Evolutionary conservation across 169 alveolate genomes (phyloP).

Genomic region (Plasmodium inui): DNA sequence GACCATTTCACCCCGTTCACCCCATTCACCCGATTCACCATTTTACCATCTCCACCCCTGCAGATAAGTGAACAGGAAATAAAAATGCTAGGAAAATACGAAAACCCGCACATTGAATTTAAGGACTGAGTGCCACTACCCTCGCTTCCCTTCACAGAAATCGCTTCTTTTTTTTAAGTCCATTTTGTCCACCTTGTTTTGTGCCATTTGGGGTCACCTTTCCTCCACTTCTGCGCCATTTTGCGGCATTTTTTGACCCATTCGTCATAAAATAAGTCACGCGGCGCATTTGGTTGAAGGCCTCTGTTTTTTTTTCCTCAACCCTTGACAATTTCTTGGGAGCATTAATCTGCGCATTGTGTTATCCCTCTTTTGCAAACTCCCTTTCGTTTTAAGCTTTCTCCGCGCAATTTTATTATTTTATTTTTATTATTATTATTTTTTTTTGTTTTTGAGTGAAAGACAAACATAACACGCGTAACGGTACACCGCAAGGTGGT

Average conservation of each 20-base stretch:
- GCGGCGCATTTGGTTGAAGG: background rate
- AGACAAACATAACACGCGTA: background rate
- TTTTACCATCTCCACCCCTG: background rate
- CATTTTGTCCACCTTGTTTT: conserved; percentile 1
- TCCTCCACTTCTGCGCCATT: background rate
- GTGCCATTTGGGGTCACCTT: background rate
- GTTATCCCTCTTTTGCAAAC: background rate
- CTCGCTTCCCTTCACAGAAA: background rate
- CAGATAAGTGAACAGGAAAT: conserved; percentile 73
- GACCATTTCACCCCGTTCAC: background rate
- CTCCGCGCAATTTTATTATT: background rate
- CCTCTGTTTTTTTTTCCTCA: background rate
- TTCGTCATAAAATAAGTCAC: background rate
- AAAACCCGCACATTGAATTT: conserved; percentile 71
- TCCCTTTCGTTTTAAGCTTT: background rate
- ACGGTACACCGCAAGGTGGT: background rate
- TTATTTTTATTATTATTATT: background rate
- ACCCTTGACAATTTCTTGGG: background rate
- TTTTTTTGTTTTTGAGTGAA: background rate
- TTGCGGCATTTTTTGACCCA: background rate
- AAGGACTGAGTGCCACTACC: conserved; percentile 14
- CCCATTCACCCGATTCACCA: background rate
- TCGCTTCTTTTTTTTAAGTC: conserved; percentile 3
- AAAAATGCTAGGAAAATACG: conserved; percentile 39
- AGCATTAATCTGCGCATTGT: background rate